Evolutionary conservation across 2,329 filamentous ascomycete genomes (phyloP), one percentile per base, ranked within the genome.

Genomic region (Fusarium burgessii): DNA sequence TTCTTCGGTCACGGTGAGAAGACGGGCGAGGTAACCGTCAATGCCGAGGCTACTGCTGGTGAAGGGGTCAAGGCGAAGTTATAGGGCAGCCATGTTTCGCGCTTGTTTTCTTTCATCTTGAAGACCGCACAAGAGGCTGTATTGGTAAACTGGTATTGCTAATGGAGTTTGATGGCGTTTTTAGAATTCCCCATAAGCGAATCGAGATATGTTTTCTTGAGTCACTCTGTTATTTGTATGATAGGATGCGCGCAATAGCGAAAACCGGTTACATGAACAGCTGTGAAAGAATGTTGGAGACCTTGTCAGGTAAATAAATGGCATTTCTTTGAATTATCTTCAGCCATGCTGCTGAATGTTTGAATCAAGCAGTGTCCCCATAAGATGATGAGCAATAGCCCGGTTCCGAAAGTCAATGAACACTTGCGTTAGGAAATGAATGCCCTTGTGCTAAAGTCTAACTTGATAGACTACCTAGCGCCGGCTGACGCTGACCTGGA

Each of bases 1-100:
- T 99, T 99, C 87, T 99, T 99, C 77, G 96, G 96, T 66, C 90
- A 97, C 74, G 89, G 91, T 38, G 85, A 91, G 57, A 91, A 91
- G 79, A 92, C 88, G 33, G 94, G 95, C 38, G 91, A 92, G 70
- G 92, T 98, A 8, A 88, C 91, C 8, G 80, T 97, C 62, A 99
- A 98, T 81, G 86, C 91, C 71, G 95, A 98, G 77, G 96, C 96
- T 3, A 97, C 91, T 66, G 93, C 92, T 41, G 74, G 78, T 13
- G 76, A 81, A 50, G 77, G 78, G 40, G 76, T 80, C 55, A 82
- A 78, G 76, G 75, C 83, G 20, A 84, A 82, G 76, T 77, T 84
- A 33, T 84, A 81, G 43, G 27, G 18, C 25, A 40, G 11, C 27
- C n/a, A 33, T 41, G 10, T n/a, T 32, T 47, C 42, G 27, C 35